Evolutionary conservation across 768 basidiomycete genomes (phyloP), one percentile per base, ranked within the genome.

Genomic region (Leccinum sublutescens): DNA sequence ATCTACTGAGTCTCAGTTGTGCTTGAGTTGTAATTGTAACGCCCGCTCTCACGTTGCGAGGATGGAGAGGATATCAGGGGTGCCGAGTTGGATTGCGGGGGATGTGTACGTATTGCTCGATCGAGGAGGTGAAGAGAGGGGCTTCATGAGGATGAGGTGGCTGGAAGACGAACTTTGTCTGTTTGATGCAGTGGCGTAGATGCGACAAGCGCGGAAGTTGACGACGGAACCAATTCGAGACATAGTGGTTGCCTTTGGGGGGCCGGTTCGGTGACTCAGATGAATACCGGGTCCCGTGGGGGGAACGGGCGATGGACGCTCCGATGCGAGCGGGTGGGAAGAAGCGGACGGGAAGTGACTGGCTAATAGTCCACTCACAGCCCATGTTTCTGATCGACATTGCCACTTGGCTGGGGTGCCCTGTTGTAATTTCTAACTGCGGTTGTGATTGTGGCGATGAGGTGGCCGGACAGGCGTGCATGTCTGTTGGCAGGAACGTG

Each of bases 131-230:
- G 21, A 31, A 17, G 57, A 57, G 17, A 58, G 34, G 54, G 7
- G 34, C 36, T 43, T 52, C 49, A 29, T 12, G 25, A 49, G 25
- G 55, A 40, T 19, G 40, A 25, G n/a, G 50, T 29, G 36, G 56
- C 48, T 58, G 53, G 57, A 45, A 48, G 38, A 61, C 50, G 52
- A 57, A 68, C 62, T 60, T 66, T 71, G 69, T 71, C 49, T 50
- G 55, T 69, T 66, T 71, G 69, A 65, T 73, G 59, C 27, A 63
- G 71, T 72, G 71, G 70, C 70, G 71, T 51, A 54, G 60, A 33
- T 60, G 66, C 71, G 71, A 74, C 73, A 68, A 61, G 73, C 69
- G 69, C 73, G 71, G 71, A 73, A 52, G 64, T 63, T 56, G 57
- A 38, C 33, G 53, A 48, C 64, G 36, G 63, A 60, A 10, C 68